Evolutionary conservation across 108 stramenopile species (phyloP), one percentile per base, ranked within the genome.

Genomic region (Skeletonema menzelii): DNA sequence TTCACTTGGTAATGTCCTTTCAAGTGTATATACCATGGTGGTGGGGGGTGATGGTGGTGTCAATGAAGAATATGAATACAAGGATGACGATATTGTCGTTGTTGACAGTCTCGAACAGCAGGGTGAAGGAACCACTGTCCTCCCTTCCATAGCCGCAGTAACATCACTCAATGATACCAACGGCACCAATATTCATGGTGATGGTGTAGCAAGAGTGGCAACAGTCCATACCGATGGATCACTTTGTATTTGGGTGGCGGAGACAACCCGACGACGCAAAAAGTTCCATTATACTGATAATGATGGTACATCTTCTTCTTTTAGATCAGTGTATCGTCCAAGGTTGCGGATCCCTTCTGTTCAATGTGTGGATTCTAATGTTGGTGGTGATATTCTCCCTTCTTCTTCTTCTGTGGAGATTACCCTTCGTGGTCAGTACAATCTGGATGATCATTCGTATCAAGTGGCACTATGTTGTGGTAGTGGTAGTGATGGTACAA

Each of bases 161-260:
- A 35, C 79, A 4, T 31, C 17, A 27, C 53, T 79, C 2, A 5
- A 7, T 53, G 22, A 8, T 22, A 53, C 49, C 5, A 37, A 37
- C 35, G 35, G 35, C 10, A 37, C 35, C 0, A 37, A 10, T 0
- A 37, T 37, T 12, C 0, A 38, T 32, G 59, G 31, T 1, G 62
- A 63, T 37, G 6, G 20, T 11, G 42, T 63, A 2, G 77, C 72
- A 26, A 65, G 56, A 34, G 59, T 82, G 28, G 76, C 59, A n/a
- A 77, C 81, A 7, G 53, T 73, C 14, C 81, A 82, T 73, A 73
- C 81, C 26, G 81, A 82, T 40, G 81, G 81, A 66, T 63, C 76
- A 20, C 65, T 82, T 35, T 70, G 76, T 19, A 59, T 82, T 14
- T 82, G 81, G 81, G 62, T 61, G 3, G 69, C 69, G 26, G 65